Base-by-base conservation (phyloP, 2,329 filamentous ascomycete species). In the Penicillium sp. region DNA sequence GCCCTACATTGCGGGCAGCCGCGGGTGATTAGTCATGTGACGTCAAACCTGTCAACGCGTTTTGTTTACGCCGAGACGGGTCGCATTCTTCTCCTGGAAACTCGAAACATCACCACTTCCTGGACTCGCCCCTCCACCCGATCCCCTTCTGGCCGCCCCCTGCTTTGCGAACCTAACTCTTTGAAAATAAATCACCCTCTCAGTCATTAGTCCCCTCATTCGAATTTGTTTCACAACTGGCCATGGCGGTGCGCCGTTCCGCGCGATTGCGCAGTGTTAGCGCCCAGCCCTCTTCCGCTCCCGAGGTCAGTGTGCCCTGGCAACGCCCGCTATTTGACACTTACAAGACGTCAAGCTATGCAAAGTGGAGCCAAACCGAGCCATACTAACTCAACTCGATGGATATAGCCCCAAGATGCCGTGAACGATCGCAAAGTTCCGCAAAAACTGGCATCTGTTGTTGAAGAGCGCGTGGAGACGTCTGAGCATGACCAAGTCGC, bases 391-490 rank as follows among this genome's bases (percentile, higher is more conserved):
- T 35, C 35, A 8, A 6, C 18, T 13, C 43, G 9, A 40, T 18
- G 38, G 12, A 18, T 48, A 45, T 27, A 61, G 53, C 29, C 43
- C 28, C 48, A 63, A 46, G 63, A 62, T 28, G 49, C 57, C 18
- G 48, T 57, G 9, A 46, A 57, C 43, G 56, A 59, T 27, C 43
- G 59, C 33, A 52, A 59, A 26, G 39, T 57, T 7, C 27, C 47
- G 43, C 45, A 51, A 51, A 71, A 66, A 51, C 70, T 79, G 29
- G 55, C 67, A 3, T 18, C 18, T 13, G 65, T 72, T n/a, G 66
- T 78, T 18, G 56, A 68, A 43, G 76, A 79, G 65, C 65, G 68
- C 55, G 73, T 75, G 43, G 72, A 74, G 48, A 69, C 69, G 51
- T 65, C 67, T 9, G 62, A 59, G 39, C 52, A 66, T 33, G 65